Evolutionary conservation across 495 filamentous ascomycete species (phyloP).

Genomic region (Cudoniella acicularis): DNA sequence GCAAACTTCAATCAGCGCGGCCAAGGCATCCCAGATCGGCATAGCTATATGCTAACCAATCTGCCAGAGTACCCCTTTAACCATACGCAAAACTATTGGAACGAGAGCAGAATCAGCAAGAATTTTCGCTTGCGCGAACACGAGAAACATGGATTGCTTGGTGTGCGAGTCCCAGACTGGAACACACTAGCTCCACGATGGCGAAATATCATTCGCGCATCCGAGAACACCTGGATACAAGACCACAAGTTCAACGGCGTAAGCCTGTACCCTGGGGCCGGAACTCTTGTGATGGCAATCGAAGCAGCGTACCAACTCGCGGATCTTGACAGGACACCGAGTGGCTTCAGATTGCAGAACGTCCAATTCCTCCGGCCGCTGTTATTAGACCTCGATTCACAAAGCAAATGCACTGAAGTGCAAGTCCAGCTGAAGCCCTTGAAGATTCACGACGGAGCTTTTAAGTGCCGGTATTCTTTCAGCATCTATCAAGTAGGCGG

Average conservation of each 20-base stretch:
- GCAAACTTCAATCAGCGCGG: slow-evolving; percentile 31
- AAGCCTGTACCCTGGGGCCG: slow-evolving; percentile 33
- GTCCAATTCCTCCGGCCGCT: not conserved
- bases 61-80: not conserved
- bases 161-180: slow-evolving; percentile 17
- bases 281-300: slow-evolving; percentile 40
- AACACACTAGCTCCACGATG: slow-evolving; percentile 28
- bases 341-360: not conserved
- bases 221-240: slow-evolving; percentile 18
- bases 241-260: slow-evolving; percentile 15
- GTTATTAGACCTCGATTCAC: not conserved
- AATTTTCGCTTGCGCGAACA: not conserved
- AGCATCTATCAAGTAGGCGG: no score
- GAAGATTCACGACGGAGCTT: no score
- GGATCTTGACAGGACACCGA: not conserved
- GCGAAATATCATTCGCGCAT: slow-evolving; percentile 27
- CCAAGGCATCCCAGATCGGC: not conserved
- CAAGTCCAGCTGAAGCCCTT: no score
- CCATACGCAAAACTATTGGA: not conserved
- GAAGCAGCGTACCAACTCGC: slow-evolving; percentile 17
- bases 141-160: slow-evolving; percentile 8
- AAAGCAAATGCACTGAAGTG: no score
- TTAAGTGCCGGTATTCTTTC: no score
- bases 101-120: not conserved
- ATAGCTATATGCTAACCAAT: not conserved